Base-by-base conservation (phyloP, 2,329 filamentous ascomycete species). In the Ramularia collo-cygni region DNA sequence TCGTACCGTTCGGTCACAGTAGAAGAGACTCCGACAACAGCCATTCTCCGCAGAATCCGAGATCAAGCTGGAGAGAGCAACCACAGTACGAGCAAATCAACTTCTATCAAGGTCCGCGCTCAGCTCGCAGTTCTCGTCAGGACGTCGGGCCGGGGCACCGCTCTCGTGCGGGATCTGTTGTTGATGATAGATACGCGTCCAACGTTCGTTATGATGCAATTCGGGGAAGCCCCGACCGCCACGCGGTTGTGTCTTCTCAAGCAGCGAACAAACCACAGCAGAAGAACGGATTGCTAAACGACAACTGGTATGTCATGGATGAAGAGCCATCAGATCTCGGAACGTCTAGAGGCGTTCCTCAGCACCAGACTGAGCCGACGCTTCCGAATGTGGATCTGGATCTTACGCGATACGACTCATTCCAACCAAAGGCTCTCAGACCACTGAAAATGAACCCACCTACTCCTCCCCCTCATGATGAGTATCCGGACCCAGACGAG, bases 1-100 rank as follows among this genome's bases (percentile, higher is more conserved):
- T 74, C 1, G 71, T 95, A 35, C 81, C 88, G 0, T 95, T 94
- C 62, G 76, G 85, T 64, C 81, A 92, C 57, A 93, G 85, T 0
- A 77, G 88, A 24, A 72, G 69, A 12, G 68, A 75, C 33, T 85
- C 80, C 2, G 72, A 75, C 8, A 72, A 75, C 21, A 78, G 76
- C 16, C 75, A 71, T 44, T 73, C 69, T 10, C 64, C 65, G 2
- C 69, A 71, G 38, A 74, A 68, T 7, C 69, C 71, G 7, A 62
- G 65, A 35, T 55, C 70, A 46, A 74, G 71, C 28, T 68, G 69
- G 35, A 70, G 77, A 48, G 78, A 78, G 0, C 72, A 70, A 27
- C 52, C 59, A 27, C 68, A 79, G 50, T 66, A 78, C 9, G 53
- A 59, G 9, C 73, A 32, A 35, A 38, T 42, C 36, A 43, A 39